Base-by-base conservation (phyloP, 345 rosid species). In the Nephelium lappaceum region DNA sequence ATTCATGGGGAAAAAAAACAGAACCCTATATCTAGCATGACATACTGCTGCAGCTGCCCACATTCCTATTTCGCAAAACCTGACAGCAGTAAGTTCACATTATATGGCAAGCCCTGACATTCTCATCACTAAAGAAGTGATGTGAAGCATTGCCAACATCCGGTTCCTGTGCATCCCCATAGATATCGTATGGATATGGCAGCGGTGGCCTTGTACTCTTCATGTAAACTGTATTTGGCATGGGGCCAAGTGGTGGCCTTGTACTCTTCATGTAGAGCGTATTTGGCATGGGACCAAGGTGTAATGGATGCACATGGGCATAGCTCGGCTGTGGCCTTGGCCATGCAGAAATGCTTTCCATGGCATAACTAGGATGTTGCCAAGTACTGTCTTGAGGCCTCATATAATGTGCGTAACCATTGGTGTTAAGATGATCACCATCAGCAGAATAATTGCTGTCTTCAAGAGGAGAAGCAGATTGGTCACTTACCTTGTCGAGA, bases 51-150 rank as follows among this genome's bases (percentile, higher is more conserved):
- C 43, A 41, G 43, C 43, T 0, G 9, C 9, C 43, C 4, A 41
- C 43, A 41, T 5, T 41, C 43, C 43, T 6, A 5, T 41, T 41
- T 41, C 9, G 43, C 43, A 41, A 41, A 41, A 41, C 43, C 43
- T 14, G 19, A 53, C 4, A 21, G 9, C 27, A 47, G 27, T 6
- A 31, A 60, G 67, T 39, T 83, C 73, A 76, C 70, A 71, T 76
- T 23, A 81, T 55, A 70, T 41, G 38, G 83, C 83, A 84, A 27
- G 75, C 69, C 19, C 49, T 49, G 11, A 65, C 72, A 42, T 73
- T 82, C 24, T 82, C 81, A 41, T 84, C 85, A 42, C 80, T 72
- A 14, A 77, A 68, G 14, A 19, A 10, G 69, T 82, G 85, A 71
- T 72, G 64, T 16, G 38, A 18, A 41, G 77, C 49, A 51, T 71